phyloP scores from a whole-genome alignment of 2,329 filamentous ascomycete species.

The Hawksworthiomyces lignivorus region DNA sequence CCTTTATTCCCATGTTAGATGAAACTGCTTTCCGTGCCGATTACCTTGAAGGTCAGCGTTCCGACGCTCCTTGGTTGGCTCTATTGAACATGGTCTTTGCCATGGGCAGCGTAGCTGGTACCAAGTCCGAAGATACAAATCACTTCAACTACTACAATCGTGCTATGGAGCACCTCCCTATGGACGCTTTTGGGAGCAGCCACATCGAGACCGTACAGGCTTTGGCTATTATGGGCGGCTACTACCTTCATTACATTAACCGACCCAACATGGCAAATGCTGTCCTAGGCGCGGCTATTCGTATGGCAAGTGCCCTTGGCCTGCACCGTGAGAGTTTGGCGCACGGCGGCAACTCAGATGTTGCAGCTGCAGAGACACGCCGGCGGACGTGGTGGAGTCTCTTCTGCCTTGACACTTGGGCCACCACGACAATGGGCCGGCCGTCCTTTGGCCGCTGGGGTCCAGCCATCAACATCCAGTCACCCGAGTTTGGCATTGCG shows the following conservation, averaged over 20 bases:
- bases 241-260: conserved; percentile 72
- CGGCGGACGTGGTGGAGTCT: conserved; percentile 68
- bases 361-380: conserved; percentile 51
- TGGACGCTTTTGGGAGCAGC: conserved; percentile 62
- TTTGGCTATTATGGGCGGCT: conserved; percentile 62
- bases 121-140: conserved; percentile 55
- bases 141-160: conserved; percentile 64
- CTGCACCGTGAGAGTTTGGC: conserved; percentile 56
- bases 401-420: conserved; percentile 69
- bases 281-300: conserved; percentile 60
- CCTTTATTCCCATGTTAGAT: conserved; percentile 66
- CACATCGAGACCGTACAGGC: conserved; percentile 69
- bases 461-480: conserved; percentile 57
- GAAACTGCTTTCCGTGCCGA: conserved; percentile 61
- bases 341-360: conserved; percentile 34
- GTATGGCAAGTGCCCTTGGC: conserved; percentile 68
- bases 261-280: conserved; percentile 70
- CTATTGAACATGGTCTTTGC: conserved; percentile 71
- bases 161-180: conserved; percentile 56
- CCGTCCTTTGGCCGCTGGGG: conserved; percentile 63
- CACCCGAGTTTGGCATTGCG: conserved; percentile 47
- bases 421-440: conserved; percentile 60
- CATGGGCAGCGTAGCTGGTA: conserved; percentile 63
- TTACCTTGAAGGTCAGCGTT: conserved; percentile 54
- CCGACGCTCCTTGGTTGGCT: conserved; percentile 62